phyloP scores from a whole-genome alignment of 106 monocot species.

The Posidonia australis region DNA sequence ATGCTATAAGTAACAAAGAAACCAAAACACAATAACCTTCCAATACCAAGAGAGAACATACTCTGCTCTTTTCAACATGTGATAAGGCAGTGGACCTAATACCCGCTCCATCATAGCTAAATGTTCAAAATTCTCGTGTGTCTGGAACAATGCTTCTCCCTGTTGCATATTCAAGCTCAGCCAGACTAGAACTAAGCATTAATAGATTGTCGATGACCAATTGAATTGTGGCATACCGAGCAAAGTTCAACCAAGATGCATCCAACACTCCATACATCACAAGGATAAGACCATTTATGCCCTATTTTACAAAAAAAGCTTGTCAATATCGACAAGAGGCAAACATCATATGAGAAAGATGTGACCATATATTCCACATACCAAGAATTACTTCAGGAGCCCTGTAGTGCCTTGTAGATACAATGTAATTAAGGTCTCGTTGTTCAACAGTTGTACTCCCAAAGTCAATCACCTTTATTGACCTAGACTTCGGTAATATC shows the following conservation, averaged over 20 bases:
- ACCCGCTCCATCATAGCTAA: slow-evolving; percentile 98
- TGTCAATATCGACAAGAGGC: background rate
- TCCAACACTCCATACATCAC: slow-evolving; percentile 29
- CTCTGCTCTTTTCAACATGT: slow-evolving; percentile 77
- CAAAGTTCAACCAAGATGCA: slow-evolving; percentile 30
- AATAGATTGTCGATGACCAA: background rate
- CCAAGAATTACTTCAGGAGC: slow-evolving; percentile 94
- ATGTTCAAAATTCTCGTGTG: slow-evolving; percentile 95
- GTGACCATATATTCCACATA: slow-evolving; percentile 6
- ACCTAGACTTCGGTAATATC: slow-evolving; percentile 75
- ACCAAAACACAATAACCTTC: too few species aligned
- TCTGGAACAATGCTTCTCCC: slow-evolving; percentile 96
- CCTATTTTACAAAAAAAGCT: background rate
- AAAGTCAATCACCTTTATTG: slow-evolving; percentile 92
- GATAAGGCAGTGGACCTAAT: slow-evolving; percentile 70
- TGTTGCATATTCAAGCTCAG: background rate
- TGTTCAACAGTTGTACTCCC: slow-evolving; percentile 78
- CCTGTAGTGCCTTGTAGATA: slow-evolving; percentile 86
- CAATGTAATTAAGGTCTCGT: slow-evolving; percentile 53
- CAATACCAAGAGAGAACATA: slow-evolving; percentile 14
- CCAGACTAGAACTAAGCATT: background rate
- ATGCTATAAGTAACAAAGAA: background rate
- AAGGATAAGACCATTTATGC: slow-evolving; percentile 25
- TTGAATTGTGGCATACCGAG: slow-evolving; percentile 7
- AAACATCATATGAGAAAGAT: background rate